Percentiles rank a stretch among this genome's conserved stretches.
Conservation (phyloP, 1,139 yeast species). For the Dujonia santamariae region DNA sequence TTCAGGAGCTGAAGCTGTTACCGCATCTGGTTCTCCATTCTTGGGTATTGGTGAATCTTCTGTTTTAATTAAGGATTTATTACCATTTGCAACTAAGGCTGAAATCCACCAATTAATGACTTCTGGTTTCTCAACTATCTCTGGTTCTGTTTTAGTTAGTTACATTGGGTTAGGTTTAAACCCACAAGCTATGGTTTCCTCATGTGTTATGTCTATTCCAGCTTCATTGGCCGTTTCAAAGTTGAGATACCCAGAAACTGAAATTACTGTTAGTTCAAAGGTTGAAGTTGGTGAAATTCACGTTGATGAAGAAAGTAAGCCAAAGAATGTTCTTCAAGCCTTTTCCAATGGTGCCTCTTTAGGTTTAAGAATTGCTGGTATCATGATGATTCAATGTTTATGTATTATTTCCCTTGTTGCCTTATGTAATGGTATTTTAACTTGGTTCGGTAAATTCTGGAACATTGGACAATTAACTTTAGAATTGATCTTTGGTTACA, state of each 20-base stretch:
- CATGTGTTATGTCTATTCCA: slow-evolving; percentile 73
- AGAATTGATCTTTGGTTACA: slow-evolving; percentile 56
- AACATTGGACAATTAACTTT: slow-evolving; percentile 50
- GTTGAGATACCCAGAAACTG: slow-evolving; percentile 61
- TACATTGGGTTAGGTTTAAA: slow-evolving; percentile 64
- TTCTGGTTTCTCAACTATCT: slow-evolving; percentile 66
- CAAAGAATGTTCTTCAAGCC: slow-evolving; percentile 61
- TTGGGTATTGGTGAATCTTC: slow-evolving; percentile 71
- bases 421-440: slow-evolving; percentile 53
- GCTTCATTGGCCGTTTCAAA: slow-evolving; percentile 64
- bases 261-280: slow-evolving; percentile 49
- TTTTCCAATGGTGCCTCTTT: slow-evolving; percentile 62
- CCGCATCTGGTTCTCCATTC: slow-evolving; percentile 69
- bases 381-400: slow-evolving; percentile 59
- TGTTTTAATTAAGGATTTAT: slow-evolving; percentile 57
- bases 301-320: slow-evolving; percentile 38
- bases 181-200: slow-evolving; percentile 62
- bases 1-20: slow-evolving; percentile 67
- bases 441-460: slow-evolving; percentile 69
- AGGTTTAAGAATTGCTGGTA: slow-evolving; percentile 58
- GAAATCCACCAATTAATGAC: slow-evolving; percentile 66
- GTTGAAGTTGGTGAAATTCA: slow-evolving; percentile 42
- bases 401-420: slow-evolving; percentile 65
- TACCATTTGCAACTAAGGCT: slow-evolving; percentile 60
- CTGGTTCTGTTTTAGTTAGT: slow-evolving; percentile 65